Conservation (phyloP, 768 basidiomycete species). For the Lepiota venenata region DNA sequence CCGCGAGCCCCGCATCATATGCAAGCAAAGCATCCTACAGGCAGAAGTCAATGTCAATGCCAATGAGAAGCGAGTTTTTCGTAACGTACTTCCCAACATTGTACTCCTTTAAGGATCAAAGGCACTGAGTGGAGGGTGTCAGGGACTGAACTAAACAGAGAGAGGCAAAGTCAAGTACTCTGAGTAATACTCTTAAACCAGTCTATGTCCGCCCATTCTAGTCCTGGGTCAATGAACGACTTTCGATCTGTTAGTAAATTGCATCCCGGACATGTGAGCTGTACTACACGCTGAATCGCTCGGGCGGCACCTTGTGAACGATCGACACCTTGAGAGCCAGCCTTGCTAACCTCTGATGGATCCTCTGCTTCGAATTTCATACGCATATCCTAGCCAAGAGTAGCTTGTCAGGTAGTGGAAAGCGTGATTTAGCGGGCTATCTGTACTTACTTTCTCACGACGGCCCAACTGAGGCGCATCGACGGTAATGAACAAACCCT, state of each 20-base stretch:
- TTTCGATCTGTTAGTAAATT: slow-evolving; percentile 23
- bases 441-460: slow-evolving; percentile 63
- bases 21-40: slow-evolving; percentile 77
- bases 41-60: neutral
- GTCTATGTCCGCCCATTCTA: slow-evolving; percentile 81
- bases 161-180: slow-evolving; percentile 42
- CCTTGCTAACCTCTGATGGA: slow-evolving; percentile 50
- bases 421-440: neutral
- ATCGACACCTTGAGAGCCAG: slow-evolving; percentile 58
- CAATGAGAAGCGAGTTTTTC: neutral
- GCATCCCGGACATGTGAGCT: neutral
- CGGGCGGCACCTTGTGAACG: slow-evolving; percentile 90
- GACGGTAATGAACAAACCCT: slow-evolving; percentile 94
- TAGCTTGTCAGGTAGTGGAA: neutral
- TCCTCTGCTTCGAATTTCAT: slow-evolving; percentile 90
- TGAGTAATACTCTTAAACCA: slow-evolving; percentile 82
- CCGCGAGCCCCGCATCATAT: slow-evolving; percentile 69
- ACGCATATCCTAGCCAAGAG: slow-evolving; percentile 70
- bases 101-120: slow-evolving; percentile 86
- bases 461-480: slow-evolving; percentile 96
- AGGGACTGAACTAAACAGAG: neutral
- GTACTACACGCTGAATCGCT: slow-evolving; percentile 77
- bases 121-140: slow-evolving; percentile 56
- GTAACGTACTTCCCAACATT: slow-evolving; percentile 67
- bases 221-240: slow-evolving; percentile 92